A percentile compares a stretch with the other conserved stretches of the same genome.
Evolutionary conservation across 768 basidiomycete species (phyloP).

Genomic region (Holtermanniella nyarrowii): DNA sequence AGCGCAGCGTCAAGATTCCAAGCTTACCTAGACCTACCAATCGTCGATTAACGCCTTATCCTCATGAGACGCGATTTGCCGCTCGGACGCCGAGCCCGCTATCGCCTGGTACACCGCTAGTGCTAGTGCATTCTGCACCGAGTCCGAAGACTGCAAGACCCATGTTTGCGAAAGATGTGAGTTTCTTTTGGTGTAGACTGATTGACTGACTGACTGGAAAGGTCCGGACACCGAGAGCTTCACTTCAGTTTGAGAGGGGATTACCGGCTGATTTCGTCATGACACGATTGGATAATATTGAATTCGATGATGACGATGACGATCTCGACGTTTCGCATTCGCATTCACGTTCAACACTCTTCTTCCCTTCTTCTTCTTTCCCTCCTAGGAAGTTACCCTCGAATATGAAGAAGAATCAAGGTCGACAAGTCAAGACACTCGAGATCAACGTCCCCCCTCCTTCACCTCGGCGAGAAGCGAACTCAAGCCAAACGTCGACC

Average conservation of each 20-base stretch:
- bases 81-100: not conserved
- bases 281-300: not conserved
- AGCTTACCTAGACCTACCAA: too few species aligned
- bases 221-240: not conserved
- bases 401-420: too few species aligned
- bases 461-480: too few species aligned
- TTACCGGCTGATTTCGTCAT: not conserved
- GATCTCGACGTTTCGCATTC: not conserved
- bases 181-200: too few species aligned
- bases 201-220: not conserved
- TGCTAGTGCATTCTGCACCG: not conserved
- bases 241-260: too few species aligned
- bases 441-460: not conserved
- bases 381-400: too few species aligned
- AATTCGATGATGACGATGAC: not conserved
- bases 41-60: not conserved
- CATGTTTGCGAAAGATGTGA: not conserved
- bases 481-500: too few species aligned
- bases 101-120: not conserved
- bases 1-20: too few species aligned
- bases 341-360: not conserved
- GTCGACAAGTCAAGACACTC: too few species aligned
- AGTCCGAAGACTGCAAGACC: not conserved
- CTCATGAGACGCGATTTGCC: not conserved
- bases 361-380: too few species aligned